Conservation (phyloP, 2,329 filamentous ascomycete genomes). For the Nectriaceae sp. region DNA sequence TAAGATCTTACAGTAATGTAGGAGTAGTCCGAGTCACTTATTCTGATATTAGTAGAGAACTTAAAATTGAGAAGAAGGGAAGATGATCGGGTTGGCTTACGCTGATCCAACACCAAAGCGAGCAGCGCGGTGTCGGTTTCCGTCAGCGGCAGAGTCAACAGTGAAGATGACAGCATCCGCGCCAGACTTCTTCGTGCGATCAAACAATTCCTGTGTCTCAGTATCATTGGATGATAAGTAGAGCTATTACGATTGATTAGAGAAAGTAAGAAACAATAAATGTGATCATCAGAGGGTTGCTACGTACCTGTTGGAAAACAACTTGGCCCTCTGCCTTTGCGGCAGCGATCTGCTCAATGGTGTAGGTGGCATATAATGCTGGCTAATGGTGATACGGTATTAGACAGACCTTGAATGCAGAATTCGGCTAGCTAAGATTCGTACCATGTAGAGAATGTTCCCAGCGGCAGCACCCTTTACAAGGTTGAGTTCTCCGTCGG, state of each 20-base stretch:
- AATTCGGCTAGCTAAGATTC: background rate
- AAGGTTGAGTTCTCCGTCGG: slow-evolving; percentile 50
- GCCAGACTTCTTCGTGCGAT: slow-evolving; percentile 34
- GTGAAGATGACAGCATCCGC: slow-evolving; percentile 41
- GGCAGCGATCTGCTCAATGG: slow-evolving; percentile 40
- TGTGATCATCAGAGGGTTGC: background rate
- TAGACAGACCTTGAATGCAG: background rate
- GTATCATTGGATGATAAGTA: slow-evolving; percentile 36
- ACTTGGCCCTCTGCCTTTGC: slow-evolving; percentile 39
- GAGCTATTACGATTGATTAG: slow-evolving; percentile 9
- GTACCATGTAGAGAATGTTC: slow-evolving; percentile 52
- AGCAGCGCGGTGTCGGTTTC: slow-evolving; percentile 42
- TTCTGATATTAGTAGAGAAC: slow-evolving; percentile 12
- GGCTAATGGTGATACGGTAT: slow-evolving; percentile 24
- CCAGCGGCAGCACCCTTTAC: slow-evolving; percentile 49
- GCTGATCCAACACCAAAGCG: slow-evolving; percentile 42
- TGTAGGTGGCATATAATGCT: slow-evolving; percentile 34
- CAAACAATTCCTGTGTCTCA: slow-evolving; percentile 32
- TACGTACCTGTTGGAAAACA: slow-evolving; percentile 38
- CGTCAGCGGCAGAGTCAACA: slow-evolving; percentile 41
- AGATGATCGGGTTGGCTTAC: slow-evolving; percentile 13
- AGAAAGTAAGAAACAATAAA: background rate
- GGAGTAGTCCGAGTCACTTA: slow-evolving; percentile 26
- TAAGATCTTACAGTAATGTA: slow-evolving; percentile 21
- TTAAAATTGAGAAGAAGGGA: background rate